phyloP scores from a whole-genome alignment of 345 rosid species.

The Euphorbia peplus region DNA sequence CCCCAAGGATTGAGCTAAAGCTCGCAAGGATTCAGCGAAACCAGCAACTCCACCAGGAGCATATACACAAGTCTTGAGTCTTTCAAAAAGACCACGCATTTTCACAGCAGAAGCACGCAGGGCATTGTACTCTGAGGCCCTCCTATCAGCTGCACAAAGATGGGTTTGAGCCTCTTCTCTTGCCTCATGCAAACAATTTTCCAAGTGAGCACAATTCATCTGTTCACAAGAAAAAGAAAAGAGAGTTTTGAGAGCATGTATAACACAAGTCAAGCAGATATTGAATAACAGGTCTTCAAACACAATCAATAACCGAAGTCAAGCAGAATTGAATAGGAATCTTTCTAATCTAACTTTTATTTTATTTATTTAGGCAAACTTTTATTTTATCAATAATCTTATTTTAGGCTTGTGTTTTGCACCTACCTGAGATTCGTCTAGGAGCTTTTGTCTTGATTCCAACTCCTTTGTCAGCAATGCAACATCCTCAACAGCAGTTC shows the following conservation, averaged over 20 bases:
- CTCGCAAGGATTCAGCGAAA: conserved; percentile 71
- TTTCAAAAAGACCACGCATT: conserved; percentile 78
- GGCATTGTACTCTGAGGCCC: conserved; percentile 78
- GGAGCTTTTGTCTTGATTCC: conserved; percentile 73
- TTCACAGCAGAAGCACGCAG: conserved; percentile 88
- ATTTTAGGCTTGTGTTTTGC: neutral
- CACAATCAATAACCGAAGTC: neutral
- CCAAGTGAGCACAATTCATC: conserved; percentile 99
- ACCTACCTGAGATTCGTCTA: conserved; percentile 99
- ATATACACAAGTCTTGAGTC: conserved; percentile 62
- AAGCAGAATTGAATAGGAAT: neutral
- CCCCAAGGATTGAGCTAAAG: conserved; percentile 84
- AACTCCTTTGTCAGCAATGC: conserved; percentile 61
- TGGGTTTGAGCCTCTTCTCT: conserved; percentile 98
- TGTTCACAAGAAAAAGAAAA: conserved; percentile 23
- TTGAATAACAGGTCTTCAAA: neutral
- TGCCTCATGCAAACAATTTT: conserved; percentile 96
- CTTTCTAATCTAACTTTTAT: neutral
- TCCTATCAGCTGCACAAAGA: conserved; percentile 87
- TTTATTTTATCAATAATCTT: neutral
- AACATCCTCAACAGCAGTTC: conserved; percentile 70
- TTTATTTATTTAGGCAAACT: neutral
- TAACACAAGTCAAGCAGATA: neutral
- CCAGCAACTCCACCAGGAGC: conserved; percentile 60
- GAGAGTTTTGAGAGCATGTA: neutral